Evolutionary conservation across 1,284 basidiomycete genomes (phyloP).

Genomic region (Filobasidium uniguttulatum): DNA sequence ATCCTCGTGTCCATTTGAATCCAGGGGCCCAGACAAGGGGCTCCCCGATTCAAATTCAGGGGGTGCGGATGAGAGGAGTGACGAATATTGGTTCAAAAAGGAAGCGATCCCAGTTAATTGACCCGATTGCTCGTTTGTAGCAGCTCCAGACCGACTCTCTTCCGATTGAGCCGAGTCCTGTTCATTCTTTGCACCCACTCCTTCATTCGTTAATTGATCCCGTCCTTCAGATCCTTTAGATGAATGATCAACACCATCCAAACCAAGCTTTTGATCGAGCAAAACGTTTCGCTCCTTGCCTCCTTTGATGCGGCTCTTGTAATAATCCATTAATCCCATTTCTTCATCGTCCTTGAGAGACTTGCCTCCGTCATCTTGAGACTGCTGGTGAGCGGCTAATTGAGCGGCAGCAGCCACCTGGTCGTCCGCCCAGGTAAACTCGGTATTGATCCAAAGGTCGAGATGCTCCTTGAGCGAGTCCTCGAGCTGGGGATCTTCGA

Average conservation of each 20-base stretch:
- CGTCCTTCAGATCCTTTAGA: slow-evolving; percentile 6
- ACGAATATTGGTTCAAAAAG: slow-evolving; percentile 9
- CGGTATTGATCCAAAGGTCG: slow-evolving; percentile 15
- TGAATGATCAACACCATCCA: slow-evolving; percentile 1
- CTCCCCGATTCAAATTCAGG: background rate
- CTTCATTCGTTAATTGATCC: background rate
- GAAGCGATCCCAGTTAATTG: slow-evolving; percentile 7
- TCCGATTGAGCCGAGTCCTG: background rate
- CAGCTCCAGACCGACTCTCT: background rate
- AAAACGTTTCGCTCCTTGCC: slow-evolving; percentile 9
- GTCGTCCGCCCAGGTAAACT: slow-evolving; percentile 13
- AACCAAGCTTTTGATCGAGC: slow-evolving; percentile 6
- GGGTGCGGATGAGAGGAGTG: slow-evolving; percentile 1
- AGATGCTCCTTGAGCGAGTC: slow-evolving; percentile 10
- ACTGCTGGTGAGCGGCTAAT: background rate
- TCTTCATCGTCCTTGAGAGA: slow-evolving; percentile 7
- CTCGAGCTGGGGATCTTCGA: slow-evolving; percentile 6
- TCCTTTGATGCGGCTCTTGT: slow-evolving; percentile 7
- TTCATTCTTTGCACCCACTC: background rate
- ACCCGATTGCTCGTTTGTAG: background rate
- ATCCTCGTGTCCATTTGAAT: background rate
- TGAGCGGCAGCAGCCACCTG: slow-evolving; percentile 1
- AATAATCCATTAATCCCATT: slow-evolving; percentile 12
- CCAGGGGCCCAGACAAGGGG: background rate
- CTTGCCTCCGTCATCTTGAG: slow-evolving; percentile 3